Conservation (phyloP, 116 monocot genomes). For the Posidonia oceanica region DNA sequence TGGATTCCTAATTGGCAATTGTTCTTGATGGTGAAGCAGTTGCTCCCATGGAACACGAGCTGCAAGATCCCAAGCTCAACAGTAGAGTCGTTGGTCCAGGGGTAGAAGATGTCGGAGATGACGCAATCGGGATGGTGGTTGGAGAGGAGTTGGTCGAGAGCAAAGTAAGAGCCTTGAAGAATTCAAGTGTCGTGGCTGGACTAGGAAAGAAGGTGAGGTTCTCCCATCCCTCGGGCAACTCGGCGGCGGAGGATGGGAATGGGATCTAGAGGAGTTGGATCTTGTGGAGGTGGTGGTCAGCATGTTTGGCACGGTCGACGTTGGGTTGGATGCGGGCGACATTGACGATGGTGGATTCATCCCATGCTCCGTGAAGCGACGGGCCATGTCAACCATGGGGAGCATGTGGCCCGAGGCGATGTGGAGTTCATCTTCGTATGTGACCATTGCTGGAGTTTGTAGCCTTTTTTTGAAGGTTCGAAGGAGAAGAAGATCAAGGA, state of each 20-base stretch:
- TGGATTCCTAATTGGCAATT: not conserved
- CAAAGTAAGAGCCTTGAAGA: conserved; percentile 1
- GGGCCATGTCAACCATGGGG: conserved; percentile 44
- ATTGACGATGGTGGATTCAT: conserved; percentile 25
- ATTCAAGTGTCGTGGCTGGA: not conserved
- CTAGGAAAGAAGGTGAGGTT: conserved; percentile 10
- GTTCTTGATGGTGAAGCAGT: not conserved
- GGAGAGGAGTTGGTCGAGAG: conserved; percentile 23
- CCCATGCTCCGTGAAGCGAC: conserved; percentile 25
- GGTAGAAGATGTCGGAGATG: conserved; percentile 24
- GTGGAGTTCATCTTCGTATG: conserved; percentile 1
- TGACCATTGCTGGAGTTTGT: conserved; percentile 10
- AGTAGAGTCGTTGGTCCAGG: not conserved
- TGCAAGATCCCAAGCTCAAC: not conserved
- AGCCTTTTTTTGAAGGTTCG: no score
- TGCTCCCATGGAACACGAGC: conserved; percentile 7
- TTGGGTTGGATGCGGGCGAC: conserved; percentile 11
- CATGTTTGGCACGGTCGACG: conserved; percentile 6
- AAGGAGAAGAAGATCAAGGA: conserved; percentile 30
- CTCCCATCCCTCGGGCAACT: conserved; percentile 4
- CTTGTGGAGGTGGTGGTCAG: no score
- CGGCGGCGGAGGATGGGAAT: conserved; percentile 11
- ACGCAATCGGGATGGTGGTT: conserved; percentile 29
- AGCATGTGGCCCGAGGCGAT: conserved; percentile 20
- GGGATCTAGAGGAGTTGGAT: conserved; percentile 12